Evolutionary conservation across 2,329 filamentous ascomycete genomes (phyloP), one percentile per base, ranked within the genome.

Genomic region (Colletotrichum tropicicola): DNA sequence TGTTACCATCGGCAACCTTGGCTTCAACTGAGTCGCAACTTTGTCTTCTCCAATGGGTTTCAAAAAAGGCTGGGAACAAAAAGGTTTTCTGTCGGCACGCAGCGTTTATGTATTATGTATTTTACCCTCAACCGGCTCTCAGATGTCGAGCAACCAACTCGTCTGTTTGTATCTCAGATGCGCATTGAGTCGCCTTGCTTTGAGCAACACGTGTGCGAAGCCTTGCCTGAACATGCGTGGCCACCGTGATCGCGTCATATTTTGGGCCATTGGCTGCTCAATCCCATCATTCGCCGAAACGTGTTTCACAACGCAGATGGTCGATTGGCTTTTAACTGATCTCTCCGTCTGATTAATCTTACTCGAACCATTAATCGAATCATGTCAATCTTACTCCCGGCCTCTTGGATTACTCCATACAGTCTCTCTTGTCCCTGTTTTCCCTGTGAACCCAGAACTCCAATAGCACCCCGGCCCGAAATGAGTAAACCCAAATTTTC

Each of bases 311-410:
- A 32, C 28, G 10, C 39, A 44, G 39, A 35, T 3, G 39, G 17
- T 21, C 27, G 27, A 45, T 45, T 21, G 27, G 27, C 39, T 44
- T 55, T 25, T n/a, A 27, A 35, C 52, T 45, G 39, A 55, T 55
- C 39, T 55, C 23, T 47, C 19, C 54, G 15, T 57, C 43, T 57
- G 21, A 55, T 55, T 35, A 25, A 43, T 32, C 39, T 55, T 35
- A 55, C 27, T 45, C 52, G 52, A 55, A 44, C 52, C 52, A 55
- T 55, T 55, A 45, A 55, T 44, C 39, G 37, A 44, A 55, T 23
- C 39, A 55, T 55, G 39, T n/a, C 39, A 54, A 54, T 48, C 21
- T 35, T 35, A 35, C 32, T 28, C 15, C 19, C 10, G 12, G 10
- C 8, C 32, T 15, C 10, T 12, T 23, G 39, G 21, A 45, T 47